Conservation (phyloP, 345 rosid species). For the Eucalyptus cloeziana region DNA sequence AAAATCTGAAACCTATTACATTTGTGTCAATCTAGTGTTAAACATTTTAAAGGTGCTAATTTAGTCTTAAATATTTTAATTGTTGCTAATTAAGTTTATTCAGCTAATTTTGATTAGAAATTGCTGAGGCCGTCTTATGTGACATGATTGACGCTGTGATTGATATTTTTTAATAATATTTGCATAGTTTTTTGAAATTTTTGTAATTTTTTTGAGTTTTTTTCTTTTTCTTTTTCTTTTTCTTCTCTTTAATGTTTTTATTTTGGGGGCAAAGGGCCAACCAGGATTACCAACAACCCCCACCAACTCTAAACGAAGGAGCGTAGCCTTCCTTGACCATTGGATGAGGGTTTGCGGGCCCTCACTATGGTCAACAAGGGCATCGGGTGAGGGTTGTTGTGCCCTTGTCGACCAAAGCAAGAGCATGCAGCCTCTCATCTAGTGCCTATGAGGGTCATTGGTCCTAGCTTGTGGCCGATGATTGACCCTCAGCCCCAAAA, state of each 20-base stretch:
- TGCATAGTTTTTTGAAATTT: too few species aligned
- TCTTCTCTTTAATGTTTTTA: too few species aligned
- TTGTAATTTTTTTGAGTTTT: too few species aligned
- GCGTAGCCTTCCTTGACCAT: fast-evolving
- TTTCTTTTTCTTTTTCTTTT: too few species aligned
- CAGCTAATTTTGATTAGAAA: fast-evolving
- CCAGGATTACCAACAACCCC: fast-evolving
- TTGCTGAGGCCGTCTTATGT: fast-evolving
- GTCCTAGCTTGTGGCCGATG: fast-evolving
- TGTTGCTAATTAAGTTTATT: neutral
- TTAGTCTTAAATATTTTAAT: too few species aligned
- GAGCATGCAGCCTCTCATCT: neutral
- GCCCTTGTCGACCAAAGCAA: neutral
- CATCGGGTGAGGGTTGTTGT: neutral
- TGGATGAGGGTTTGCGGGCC: fast-evolving
- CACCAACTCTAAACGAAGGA: too few species aligned
- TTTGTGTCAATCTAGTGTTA: neutral
- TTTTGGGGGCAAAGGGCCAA: neutral
- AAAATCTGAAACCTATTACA: fast-evolving
- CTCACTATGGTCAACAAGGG: neutral
- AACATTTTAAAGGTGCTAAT: too few species aligned
- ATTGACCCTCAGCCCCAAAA: neutral
- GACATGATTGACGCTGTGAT: fast-evolving
- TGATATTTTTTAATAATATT: too few species aligned
- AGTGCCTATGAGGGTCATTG: neutral